Evolutionary conservation across 1,284 basidiomycete species (phyloP).

Genomic region (Mycena citricolor): DNA sequence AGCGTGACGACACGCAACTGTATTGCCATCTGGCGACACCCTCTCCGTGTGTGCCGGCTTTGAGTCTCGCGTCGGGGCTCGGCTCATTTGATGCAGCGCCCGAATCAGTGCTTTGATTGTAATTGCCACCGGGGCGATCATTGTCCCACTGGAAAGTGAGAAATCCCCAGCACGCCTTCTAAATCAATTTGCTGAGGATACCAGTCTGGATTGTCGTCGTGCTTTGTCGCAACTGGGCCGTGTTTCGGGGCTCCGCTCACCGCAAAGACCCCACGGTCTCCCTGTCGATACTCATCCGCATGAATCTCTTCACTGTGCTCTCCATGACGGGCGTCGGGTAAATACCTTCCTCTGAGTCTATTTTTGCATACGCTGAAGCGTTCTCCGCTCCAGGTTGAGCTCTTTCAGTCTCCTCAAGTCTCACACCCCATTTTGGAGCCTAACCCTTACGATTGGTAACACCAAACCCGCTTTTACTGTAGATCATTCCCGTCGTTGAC

Average conservation of each 20-base stretch:
- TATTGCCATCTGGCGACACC: constrained; percentile 11
- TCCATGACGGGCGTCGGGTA: constrained; percentile 10
- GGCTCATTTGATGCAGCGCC: not conserved
- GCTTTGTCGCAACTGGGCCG: constrained; percentile 12
- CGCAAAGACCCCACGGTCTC: not conserved
- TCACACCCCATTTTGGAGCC: constrained; percentile 5
- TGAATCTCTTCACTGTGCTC: constrained; percentile 9
- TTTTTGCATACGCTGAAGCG: not conserved
- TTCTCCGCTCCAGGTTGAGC: constrained; percentile 9
- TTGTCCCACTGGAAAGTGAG: constrained; percentile 14
- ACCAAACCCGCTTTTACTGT: no score
- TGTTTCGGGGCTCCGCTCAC: constrained; percentile 1
- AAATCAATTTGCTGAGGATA: not conserved
- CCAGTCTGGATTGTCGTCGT: constrained; percentile 13
- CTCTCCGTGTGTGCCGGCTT: constrained; percentile 2
- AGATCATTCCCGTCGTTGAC: not conserved
- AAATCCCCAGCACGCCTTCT: not conserved
- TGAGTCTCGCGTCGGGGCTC: not conserved
- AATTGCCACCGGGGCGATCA: constrained; percentile 1
- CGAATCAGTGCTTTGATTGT: constrained; percentile 3
- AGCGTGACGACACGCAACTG: not conserved
- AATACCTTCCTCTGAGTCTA: not conserved
- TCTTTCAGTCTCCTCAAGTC: constrained; percentile 4
- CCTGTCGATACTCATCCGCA: constrained; percentile 14
- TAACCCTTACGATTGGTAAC: constrained; percentile 5